These are phyloP conservation scores for Artemisia annua DNA, from an alignment of 129 eudicot genomes.

Conservation along the genomic window DNA sequence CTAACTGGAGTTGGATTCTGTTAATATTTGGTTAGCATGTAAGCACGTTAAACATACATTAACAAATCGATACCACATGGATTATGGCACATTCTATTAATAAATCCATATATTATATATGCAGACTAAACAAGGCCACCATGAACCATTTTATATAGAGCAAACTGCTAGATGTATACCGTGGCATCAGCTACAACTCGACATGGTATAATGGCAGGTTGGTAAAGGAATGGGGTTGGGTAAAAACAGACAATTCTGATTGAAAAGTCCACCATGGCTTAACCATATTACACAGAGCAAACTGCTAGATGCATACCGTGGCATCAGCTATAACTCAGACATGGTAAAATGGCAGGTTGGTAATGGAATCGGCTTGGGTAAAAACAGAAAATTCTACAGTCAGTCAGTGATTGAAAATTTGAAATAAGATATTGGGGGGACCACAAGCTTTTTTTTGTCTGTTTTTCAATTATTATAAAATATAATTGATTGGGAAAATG, in stretches of 20 bases:
- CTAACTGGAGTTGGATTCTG: neutral
- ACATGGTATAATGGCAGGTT: neutral
- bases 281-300: neutral
- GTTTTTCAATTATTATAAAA: neutral
- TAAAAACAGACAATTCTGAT: neutral
- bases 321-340: slow-evolving; percentile 2
- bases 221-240: neutral
- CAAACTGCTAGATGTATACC: slow-evolving; percentile 13
- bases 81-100: too few species aligned
- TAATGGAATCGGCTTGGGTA: neutral
- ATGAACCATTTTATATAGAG: neutral
- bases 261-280: neutral
- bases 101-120: too few species aligned
- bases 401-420: neutral
- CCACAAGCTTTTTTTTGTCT: neutral
- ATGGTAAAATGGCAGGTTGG: neutral
- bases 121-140: too few species aligned
- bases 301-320: slow-evolving; percentile 5
- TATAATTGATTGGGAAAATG: neutral
- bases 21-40: too few species aligned
- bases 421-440: neutral
- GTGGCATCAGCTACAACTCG: neutral
- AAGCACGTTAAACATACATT: too few species aligned
- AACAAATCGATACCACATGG: too few species aligned
- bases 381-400: neutral